Evolutionary conservation across 495 filamentous ascomycete genomes (phyloP).

Genomic region (Schizothecium vesticola): DNA sequence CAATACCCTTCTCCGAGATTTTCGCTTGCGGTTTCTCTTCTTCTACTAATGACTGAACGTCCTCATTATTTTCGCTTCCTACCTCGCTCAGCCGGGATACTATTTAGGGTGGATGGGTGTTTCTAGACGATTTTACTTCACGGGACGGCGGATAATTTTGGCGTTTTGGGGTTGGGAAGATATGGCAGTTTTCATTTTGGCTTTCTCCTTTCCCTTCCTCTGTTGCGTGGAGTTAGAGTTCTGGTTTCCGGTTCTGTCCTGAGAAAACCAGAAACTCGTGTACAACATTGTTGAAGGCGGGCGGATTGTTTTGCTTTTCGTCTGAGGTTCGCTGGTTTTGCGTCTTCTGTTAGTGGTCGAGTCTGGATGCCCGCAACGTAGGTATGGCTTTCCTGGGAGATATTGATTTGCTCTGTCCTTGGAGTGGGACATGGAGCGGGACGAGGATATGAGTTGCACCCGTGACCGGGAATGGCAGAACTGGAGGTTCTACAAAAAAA

Average conservation of each 20-base stretch:
- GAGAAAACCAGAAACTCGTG: constrained; percentile 6
- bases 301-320: neutral
- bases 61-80: neutral
- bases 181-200: neutral
- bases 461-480: neutral
- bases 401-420: neutral
- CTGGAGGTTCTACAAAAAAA: neutral
- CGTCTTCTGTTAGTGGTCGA: neutral
- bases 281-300: neutral
- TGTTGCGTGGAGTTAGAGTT: neutral
- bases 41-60: neutral
- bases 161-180: neutral
- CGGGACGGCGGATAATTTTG: neutral
- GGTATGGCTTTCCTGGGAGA: neutral
- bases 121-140: neutral
- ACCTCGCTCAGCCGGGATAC: neutral
- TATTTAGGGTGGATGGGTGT: neutral
- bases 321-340: neutral
- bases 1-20: neutral
- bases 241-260: neutral
- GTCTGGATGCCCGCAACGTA: neutral
- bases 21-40: neutral
- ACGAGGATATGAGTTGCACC: neutral
- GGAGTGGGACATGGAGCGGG: neutral
- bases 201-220: neutral